Percentiles rank a stretch among this genome's conserved stretches.
These are phyloP conservation scores for Pichia insulana DNA, from an alignment of 805 yeast genomes.

Conservation along the genomic window DNA sequence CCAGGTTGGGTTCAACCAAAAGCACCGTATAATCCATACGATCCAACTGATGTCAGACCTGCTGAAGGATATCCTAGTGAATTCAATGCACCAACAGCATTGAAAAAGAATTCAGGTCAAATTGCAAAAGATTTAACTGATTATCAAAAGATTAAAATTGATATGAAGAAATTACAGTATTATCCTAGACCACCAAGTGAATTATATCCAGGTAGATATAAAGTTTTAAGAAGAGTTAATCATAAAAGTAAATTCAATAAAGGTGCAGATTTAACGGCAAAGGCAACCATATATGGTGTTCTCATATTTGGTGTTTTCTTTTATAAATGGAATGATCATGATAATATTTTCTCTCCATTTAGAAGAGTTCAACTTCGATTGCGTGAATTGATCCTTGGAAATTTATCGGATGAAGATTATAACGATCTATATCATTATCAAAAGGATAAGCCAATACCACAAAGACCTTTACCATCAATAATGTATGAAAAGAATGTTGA, in stretches of 20 bases:
- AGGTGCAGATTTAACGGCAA: slow-evolving; percentile 55
- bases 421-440: slow-evolving; percentile 48
- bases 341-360: slow-evolving; percentile 62
- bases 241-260: slow-evolving; percentile 43
- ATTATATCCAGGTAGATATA: slow-evolving; percentile 70
- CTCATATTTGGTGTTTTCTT: slow-evolving; percentile 58
- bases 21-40: slow-evolving; percentile 83
- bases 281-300: slow-evolving; percentile 39
- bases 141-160: slow-evolving; percentile 57
- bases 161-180: slow-evolving; percentile 66
- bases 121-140: slow-evolving; percentile 63
- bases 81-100: slow-evolving; percentile 55
- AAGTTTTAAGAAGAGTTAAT: slow-evolving; percentile 53
- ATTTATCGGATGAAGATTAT: slow-evolving; percentile 48
- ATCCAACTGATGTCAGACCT: slow-evolving; percentile 67
- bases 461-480: slow-evolving; percentile 29
- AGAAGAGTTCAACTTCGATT: slow-evolving; percentile 51
- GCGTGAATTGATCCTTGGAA: slow-evolving; percentile 47
- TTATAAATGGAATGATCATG: slow-evolving; percentile 77
- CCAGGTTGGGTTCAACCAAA: slow-evolving; percentile 73
- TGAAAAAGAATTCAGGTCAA: slow-evolving; percentile 34
- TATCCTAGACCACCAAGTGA: slow-evolving; percentile 73
- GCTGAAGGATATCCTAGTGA: slow-evolving; percentile 84
- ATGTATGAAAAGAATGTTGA: slow-evolving; percentile 33
- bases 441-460: slow-evolving; percentile 29